Percentiles rank a stretch among this genome's conserved stretches.
Evolutionary conservation across 768 basidiomycete genomes (phyloP).

Genomic region (Boletellus emodensis): DNA sequence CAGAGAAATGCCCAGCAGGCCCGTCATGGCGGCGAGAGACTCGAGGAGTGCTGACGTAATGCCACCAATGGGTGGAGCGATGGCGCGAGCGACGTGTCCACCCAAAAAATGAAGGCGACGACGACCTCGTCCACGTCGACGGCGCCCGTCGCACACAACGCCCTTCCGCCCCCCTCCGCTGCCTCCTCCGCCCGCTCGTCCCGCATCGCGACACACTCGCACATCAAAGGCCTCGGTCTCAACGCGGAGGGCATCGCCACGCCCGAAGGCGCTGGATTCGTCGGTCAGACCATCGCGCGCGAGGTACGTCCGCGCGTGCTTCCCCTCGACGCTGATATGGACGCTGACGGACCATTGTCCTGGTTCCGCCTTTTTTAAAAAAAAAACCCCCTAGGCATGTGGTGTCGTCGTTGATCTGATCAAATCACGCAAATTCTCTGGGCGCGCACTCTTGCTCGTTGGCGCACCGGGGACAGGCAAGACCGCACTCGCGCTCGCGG

Average conservation of each 20-base stretch:
- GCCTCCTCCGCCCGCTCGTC: slow-evolving; percentile 63
- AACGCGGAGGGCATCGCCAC: slow-evolving; percentile 77
- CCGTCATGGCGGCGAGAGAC: not conserved
- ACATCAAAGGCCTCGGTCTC: slow-evolving; percentile 94
- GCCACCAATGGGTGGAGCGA: too few species aligned
- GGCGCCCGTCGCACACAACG: slow-evolving; percentile 62
- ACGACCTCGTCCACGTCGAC: slow-evolving; percentile 46
- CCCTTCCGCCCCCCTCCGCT: slow-evolving; percentile 64
- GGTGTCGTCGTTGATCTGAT: slow-evolving; percentile 87
- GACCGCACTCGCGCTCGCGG: slow-evolving; percentile 93
- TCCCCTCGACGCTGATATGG: not conserved
- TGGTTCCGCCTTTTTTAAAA: too few species aligned
- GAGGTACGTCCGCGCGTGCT: slow-evolving; percentile 51
- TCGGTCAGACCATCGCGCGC: slow-evolving; percentile 85
- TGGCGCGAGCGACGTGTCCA: too few species aligned
- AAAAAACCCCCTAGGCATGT: slow-evolving; percentile 85
- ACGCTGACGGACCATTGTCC: too few species aligned
- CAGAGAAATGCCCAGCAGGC: too few species aligned
- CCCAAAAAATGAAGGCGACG: slow-evolving; percentile 33
- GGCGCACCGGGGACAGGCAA: slow-evolving; percentile 98
- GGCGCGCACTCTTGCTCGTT: slow-evolving; percentile 85
- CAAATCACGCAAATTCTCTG: slow-evolving; percentile 90
- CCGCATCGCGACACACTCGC: slow-evolving; percentile 87
- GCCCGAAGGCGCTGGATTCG: slow-evolving; percentile 75
- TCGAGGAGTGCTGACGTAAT: slow-evolving; percentile 8